Evolutionary conservation across 2,329 filamentous ascomycete genomes (phyloP).

Genomic region (Alternaria sp.): DNA sequence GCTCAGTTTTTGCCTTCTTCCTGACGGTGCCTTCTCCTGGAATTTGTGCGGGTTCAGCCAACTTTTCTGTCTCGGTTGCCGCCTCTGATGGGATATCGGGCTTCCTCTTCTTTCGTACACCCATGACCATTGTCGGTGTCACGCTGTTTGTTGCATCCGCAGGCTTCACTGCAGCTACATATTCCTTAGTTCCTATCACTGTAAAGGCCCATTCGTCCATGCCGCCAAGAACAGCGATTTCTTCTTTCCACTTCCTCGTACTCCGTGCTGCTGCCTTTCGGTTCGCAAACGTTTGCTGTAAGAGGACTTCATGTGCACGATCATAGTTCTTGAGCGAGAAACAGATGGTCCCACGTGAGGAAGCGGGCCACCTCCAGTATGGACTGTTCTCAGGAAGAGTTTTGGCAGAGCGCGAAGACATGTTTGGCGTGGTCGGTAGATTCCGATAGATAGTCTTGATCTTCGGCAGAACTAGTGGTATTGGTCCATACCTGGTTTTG

Average conservation of each 20-base stretch:
- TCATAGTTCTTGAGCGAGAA: constrained; percentile 72
- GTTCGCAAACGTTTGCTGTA: constrained; percentile 77
- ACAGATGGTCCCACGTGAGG: constrained; percentile 70
- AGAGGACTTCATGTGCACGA: constrained; percentile 72
- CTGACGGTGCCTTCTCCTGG: constrained; percentile 38
- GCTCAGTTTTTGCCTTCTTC: constrained; percentile 46
- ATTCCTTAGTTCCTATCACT: constrained; percentile 39
- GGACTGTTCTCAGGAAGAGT: constrained; percentile 61
- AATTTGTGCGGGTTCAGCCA: constrained; percentile 19
- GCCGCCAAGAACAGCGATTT: constrained; percentile 62
- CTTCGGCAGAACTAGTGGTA: constrained; percentile 70
- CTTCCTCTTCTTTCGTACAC: constrained; percentile 50
- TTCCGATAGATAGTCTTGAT: constrained; percentile 63
- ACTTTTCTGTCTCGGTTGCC: constrained; percentile 7
- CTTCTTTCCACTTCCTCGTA: constrained; percentile 74
- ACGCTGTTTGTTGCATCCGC: constrained; percentile 9
- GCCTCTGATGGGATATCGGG: constrained; percentile 26
- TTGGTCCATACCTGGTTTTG: constrained; percentile 61
- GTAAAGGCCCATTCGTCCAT: constrained; percentile 40
- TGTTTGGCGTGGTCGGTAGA: constrained; percentile 58
- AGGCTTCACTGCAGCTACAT: neutral
- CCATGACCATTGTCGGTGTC: constrained; percentile 36
- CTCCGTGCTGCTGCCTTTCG: constrained; percentile 69
- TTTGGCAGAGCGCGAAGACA: constrained; percentile 51
- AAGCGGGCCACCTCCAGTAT: constrained; percentile 72